Evolutionary conservation across 257 asterid genomes (phyloP), one percentile per base, ranked within the genome.

Genomic region (Scutellaria baicalensis): DNA sequence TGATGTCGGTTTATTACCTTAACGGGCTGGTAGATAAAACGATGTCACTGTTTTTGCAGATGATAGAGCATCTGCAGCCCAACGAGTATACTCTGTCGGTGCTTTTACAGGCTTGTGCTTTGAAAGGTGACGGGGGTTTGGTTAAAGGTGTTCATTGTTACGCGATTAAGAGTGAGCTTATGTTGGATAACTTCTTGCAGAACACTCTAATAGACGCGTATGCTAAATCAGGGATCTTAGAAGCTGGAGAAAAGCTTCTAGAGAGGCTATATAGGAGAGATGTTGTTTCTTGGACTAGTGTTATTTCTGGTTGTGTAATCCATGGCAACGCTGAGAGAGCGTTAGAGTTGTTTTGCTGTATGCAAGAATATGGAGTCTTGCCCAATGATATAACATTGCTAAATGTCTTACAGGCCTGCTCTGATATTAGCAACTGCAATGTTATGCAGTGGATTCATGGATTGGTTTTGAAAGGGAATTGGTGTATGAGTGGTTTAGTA

Each of bases 241-340:
- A 35, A 23, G 76, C 71, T 68, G 83, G 77, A 4, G 81, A 75
- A 38, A 74, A 47, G 57, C 68, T 78, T 18, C 67, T 84, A 67
- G 55, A 31, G 10, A 40, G 69, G 55, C 57, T 72, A 3, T 9
- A 40, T 65, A 44, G 45, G 7, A 64, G 78, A 20, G 83, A 84
- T 77, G 86, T 81, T 13, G 81, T 84, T 48, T 77, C 86, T 1
- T 84, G 89, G 89, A 81, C 83, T 56, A 68, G 69, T 14, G 74
- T 84, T 49, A 78, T 84, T 74, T 81, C 83, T 4, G 84, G 84
- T 33, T 70, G 75, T 56, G 68, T 74, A 49, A 58, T 14, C 7
- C 42, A 48, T 47, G 79, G 80, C n/a, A 39, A 71, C 75, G 65
- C 70, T 17, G 59, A 69, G 62, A 69, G 76, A 49, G 89, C 81